A percentile compares a stretch with the other conserved stretches of the same genome.
phyloP scores from a whole-genome alignment of 306 rosid species.

The Dryas drummondii region DNA sequence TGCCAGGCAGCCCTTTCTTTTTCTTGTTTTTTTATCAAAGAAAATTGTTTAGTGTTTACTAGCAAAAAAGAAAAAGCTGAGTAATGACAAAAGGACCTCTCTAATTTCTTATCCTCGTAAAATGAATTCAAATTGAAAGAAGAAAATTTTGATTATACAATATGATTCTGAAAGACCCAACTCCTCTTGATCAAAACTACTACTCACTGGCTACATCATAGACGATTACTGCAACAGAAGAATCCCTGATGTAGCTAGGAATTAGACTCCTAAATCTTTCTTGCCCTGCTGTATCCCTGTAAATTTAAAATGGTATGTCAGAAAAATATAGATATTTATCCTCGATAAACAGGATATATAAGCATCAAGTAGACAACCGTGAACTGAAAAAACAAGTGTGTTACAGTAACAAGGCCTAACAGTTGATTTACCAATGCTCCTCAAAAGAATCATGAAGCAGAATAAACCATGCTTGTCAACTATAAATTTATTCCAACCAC shows the following conservation, averaged over 20 bases:
- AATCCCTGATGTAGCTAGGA: conserved; percentile 98
- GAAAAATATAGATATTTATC: conserved; percentile 3
- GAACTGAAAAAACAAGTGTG: background rate
- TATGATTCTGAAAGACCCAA: conserved; percentile 2
- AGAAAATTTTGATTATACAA: conserved; percentile 4
- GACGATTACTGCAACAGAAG: conserved; percentile 92
- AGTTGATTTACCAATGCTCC: background rate
- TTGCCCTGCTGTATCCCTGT: conserved; percentile 99
- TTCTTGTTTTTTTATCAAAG: background rate
- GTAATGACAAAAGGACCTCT: background rate
- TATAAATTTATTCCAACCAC: too few relatives aligned
- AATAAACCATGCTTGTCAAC: background rate
- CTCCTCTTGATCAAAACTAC: background rate
- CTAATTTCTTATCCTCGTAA: background rate
- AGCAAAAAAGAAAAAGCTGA: background rate
- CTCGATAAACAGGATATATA: background rate
- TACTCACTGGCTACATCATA: conserved; percentile 91
- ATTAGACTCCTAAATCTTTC: conserved; percentile 98
- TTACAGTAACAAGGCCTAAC: background rate
- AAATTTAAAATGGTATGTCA: conserved; percentile 19
- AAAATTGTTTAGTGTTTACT: background rate
- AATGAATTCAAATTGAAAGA: background rate
- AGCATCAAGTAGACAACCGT: background rate
- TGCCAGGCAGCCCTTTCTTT: background rate
- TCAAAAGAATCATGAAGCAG: conserved; percentile 2